Conservation (phyloP, 1,284 basidiomycete species). For the Veloboletus limbatus region DNA sequence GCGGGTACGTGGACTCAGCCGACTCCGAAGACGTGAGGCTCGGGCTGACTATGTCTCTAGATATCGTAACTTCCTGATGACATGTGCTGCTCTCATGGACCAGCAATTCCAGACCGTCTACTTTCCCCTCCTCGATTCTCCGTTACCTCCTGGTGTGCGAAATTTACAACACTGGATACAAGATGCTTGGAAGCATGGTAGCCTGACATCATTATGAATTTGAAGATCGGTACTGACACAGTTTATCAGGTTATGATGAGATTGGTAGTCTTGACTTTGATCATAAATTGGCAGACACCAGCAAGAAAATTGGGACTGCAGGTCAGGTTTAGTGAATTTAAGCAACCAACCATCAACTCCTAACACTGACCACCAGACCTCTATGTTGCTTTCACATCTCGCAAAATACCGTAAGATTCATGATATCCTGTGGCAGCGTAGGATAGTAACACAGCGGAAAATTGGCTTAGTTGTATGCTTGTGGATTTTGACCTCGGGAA, state of each 20-base stretch:
- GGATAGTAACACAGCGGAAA: slow-evolving; percentile 4
- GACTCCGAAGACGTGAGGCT: background rate
- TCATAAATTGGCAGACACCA: slow-evolving; percentile 55
- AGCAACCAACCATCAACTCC: background rate
- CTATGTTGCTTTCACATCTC: slow-evolving; percentile 64
- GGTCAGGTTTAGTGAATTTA: slow-evolving; percentile 41
- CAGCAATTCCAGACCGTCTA: slow-evolving; percentile 62
- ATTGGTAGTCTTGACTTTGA: slow-evolving; percentile 64
- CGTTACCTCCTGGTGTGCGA: slow-evolving; percentile 63
- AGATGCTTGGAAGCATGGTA: slow-evolving; percentile 72
- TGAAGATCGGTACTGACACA: background rate
- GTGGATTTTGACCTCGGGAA: slow-evolving; percentile 57
- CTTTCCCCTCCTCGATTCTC: slow-evolving; percentile 52
- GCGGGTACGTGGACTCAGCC: slow-evolving; percentile 50
- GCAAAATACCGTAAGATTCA: slow-evolving; percentile 71
- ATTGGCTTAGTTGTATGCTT: slow-evolving; percentile 48
- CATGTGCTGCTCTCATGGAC: slow-evolving; percentile 67
- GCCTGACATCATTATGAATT: background rate
- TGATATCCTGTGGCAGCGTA: background rate
- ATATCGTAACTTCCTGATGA: slow-evolving; percentile 88
- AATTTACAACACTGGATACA: slow-evolving; percentile 79
- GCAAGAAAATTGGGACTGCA: slow-evolving; percentile 78
- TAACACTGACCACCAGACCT: slow-evolving; percentile 11
- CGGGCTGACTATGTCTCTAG: slow-evolving; percentile 36
- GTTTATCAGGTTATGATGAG: slow-evolving; percentile 62